Base-by-base conservation (phyloP, 768 basidiomycete species). In the Kockovaella imperatae region DNA sequence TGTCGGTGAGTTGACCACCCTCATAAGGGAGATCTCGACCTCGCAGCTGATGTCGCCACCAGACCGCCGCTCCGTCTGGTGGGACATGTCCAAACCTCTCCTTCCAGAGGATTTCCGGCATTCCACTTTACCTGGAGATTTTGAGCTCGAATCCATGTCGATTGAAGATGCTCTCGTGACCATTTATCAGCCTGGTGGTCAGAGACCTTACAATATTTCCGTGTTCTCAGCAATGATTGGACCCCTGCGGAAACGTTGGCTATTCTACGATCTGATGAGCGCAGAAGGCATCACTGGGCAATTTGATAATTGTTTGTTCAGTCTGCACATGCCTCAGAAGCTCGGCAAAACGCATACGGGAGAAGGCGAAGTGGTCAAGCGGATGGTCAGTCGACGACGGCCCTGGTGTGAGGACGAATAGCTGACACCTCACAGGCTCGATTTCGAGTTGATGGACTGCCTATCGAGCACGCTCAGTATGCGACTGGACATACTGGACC, bases 201-300 rank as follows among this genome's bases (percentile, higher is more conserved):
- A 97, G 74, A 78, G 95, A 13, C 95, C 95, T 0, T 71, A 60
- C 55, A 71, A 69, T 42, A 51, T 70, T 18, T 63, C 58, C 8
- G 88, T 99, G 41, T 99, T 97, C 75, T 83, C 85, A 50, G 95
- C 95, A 21, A 85, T 88, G 59, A 78, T 96, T 29, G 78, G 79
- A 11, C 77, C 76, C 24, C 80, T 97, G 56, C 77, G 95, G 47
- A 96, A 95, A 70, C 82, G 85, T 62, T 97, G 89, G 89, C 59
- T 93, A 30, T 95, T 95, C 70, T 91, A 91, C 69, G 95, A 99
- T 71, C 82, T 97, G 55, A 73, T 97, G 51, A 78, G 77, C n/a
- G 91, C 95, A 0, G 91, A 96, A 65, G 87, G 85, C 55, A 84
- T 97, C 34, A 93, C 95, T 7, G 95, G 95, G 3, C 95, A 99